Percentiles rank a stretch among this genome's conserved stretches.
Conservation (phyloP, 2,329 filamentous ascomycete species). For the Westerdykella sp. region DNA sequence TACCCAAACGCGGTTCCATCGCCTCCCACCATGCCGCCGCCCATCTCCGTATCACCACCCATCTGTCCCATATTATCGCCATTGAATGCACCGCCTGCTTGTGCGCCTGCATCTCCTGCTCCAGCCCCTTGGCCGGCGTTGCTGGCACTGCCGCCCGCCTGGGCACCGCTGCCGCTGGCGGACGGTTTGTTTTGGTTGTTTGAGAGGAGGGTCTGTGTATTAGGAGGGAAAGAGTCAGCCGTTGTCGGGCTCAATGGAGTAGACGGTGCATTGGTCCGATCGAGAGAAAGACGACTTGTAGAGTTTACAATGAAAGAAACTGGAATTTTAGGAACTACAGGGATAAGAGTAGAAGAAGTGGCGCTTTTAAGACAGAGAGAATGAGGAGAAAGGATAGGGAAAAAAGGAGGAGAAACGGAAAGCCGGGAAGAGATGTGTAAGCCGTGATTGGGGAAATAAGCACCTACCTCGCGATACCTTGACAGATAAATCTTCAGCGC, state of each 20-base stretch:
- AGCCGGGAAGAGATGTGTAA: no score
- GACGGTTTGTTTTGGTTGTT: slow-evolving; percentile 54
- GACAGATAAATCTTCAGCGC: slow-evolving; percentile 96
- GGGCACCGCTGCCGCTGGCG: slow-evolving; percentile 34
- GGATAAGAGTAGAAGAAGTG: no score
- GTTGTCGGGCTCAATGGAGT: no score
- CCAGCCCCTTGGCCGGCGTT: no score
- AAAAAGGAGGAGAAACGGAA: slow-evolving; percentile 11
- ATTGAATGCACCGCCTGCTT: slow-evolving; percentile 19
- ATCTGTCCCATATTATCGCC: slow-evolving; percentile 38
- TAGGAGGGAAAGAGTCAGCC: no score
- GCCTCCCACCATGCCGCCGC: slow-evolving; percentile 9
- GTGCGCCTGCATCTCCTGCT: no score
- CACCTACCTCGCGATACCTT: slow-evolving; percentile 92
- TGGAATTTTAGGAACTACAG: no score
- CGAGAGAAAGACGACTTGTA: no score
- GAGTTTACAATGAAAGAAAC: no score
- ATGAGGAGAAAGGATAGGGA: slow-evolving; percentile 16
- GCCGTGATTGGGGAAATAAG: slow-evolving; percentile 11
- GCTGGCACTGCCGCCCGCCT: slow-evolving; percentile 26
- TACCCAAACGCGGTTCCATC: slow-evolving; percentile 27
- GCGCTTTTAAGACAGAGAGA: slow-evolving; percentile 27
- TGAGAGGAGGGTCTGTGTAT: slow-evolving; percentile 66
- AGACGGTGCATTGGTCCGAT: no score
- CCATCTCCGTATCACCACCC: slow-evolving; percentile 40